Conservation (phyloP, 139 green algal genomes). For the Chlorella sorokiniana region DNA sequence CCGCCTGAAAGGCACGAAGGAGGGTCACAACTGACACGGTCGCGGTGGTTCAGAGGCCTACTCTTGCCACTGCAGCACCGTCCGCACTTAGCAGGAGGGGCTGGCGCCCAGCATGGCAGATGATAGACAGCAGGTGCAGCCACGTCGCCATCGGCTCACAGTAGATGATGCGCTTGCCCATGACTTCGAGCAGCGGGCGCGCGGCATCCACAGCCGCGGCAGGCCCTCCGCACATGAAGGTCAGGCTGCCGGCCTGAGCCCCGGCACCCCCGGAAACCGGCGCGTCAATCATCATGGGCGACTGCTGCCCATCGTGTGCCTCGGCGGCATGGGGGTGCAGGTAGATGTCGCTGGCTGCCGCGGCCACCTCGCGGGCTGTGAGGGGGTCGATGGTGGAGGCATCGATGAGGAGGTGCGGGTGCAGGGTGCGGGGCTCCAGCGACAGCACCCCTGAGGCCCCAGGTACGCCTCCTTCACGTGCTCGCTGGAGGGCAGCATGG, state of each 20-base stretch:
- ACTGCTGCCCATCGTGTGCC: constrained; percentile 52
- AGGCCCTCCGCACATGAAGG: constrained; percentile 78
- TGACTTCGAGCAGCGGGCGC: constrained; percentile 53
- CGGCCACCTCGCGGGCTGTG: constrained; percentile 42
- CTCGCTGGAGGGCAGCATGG: constrained; percentile 35
- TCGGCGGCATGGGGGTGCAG: constrained; percentile 38
- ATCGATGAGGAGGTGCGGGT: constrained; percentile 57
- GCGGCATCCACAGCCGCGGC: constrained; percentile 49
- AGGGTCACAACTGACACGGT: too few species aligned
- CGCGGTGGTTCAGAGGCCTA: too few species aligned
- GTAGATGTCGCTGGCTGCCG: background rate
- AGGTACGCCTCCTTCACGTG: constrained; percentile 30
- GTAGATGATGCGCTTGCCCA: constrained; percentile 67
- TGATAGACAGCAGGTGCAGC: background rate
- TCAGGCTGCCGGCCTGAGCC: constrained; percentile 66
- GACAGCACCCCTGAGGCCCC: constrained; percentile 30
- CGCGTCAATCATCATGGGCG: constrained; percentile 60
- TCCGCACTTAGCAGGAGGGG: too few species aligned
- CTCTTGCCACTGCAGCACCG: too few species aligned
- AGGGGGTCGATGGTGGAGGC: constrained; percentile 62
- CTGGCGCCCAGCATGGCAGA: background rate
- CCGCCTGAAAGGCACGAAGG: constrained; percentile 33
- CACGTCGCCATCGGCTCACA: constrained; percentile 45
- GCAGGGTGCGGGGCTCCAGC: background rate
- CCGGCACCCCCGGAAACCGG: constrained; percentile 70